phyloP scores from a whole-genome alignment of 1,284 basidiomycete species.

The Fomitiporia mediterranea region DNA sequence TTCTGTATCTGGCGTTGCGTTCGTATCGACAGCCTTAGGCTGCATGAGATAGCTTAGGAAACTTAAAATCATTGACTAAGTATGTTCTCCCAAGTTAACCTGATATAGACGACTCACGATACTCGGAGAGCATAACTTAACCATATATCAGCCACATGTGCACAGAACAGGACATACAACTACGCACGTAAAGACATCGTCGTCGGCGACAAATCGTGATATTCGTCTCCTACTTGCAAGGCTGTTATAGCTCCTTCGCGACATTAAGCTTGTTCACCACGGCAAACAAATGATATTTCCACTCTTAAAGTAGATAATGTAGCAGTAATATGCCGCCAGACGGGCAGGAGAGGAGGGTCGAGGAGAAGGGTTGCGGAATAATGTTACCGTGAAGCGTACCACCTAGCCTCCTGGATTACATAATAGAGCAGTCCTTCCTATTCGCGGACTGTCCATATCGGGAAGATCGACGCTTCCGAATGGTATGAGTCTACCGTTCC shows the following conservation, averaged over 20 bases:
- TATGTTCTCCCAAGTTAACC: constrained; percentile 15
- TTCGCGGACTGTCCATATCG: background rate
- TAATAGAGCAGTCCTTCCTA: background rate
- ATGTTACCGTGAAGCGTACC: background rate
- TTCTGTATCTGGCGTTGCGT: constrained; percentile 36
- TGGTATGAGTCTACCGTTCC: background rate
- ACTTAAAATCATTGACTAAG: constrained; percentile 33
- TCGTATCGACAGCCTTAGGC: constrained; percentile 48
- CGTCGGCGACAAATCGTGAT: constrained; percentile 73
- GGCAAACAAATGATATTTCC: background rate
- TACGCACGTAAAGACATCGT: constrained; percentile 76
- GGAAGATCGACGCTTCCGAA: constrained; percentile 1
- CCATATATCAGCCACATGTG: constrained; percentile 6
- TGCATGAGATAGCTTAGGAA: constrained; percentile 65
- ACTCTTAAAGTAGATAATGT: background rate
- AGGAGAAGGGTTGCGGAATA: background rate
- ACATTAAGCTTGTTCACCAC: constrained; percentile 5
- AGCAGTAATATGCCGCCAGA: background rate
- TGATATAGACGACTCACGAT: constrained; percentile 49
- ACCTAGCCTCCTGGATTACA: background rate
- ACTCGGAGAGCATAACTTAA: constrained; percentile 70
- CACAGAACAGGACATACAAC: constrained; percentile 14
- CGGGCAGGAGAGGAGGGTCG: background rate
- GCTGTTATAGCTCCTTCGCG: constrained; percentile 61
- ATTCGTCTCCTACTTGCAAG: constrained; percentile 60